Evolutionary conservation across 106 monocot species (phyloP), one percentile per base, ranked within the genome.

Genomic region (Dendrobium huoshanense): DNA sequence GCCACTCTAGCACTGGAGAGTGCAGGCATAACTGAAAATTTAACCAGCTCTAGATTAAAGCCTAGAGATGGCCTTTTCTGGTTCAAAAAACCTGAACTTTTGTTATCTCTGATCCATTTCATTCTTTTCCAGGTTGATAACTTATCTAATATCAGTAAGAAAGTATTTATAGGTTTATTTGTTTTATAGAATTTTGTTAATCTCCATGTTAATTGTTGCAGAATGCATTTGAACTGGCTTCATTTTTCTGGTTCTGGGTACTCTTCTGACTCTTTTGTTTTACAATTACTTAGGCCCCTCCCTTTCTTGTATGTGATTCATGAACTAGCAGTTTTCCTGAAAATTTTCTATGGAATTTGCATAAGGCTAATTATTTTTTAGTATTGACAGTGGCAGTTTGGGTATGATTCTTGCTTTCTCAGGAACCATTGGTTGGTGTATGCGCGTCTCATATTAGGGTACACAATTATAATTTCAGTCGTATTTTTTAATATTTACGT

Each of bases 181-280:
- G 20, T 74, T 41, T 33, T 10, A 37, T 37, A 70, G 11, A 10
- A 10, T 25, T 48, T 49, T 48, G 76, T 49, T 76, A 76, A 76
- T 27, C 25, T 25, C 3, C 22, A 48, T 58, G 11, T 74, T 78
- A 61, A 45, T 68, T 37, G 48, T 18, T 89, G 83, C 91, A 99
- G 99, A 99, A 99, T 86, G 88, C 99, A 37, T 99, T 99, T 88
- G 99, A 99, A 78, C 58, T 99, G 80, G 99, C 95, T 84, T 95
- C 95, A 20, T 99, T 95, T 78, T 93, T 99, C 91, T 99, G 99
- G 99, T 95, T 99, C 49, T 99, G 95, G 99, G 99, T 99, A 95
- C 51, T 78, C 48, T 77, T 56, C 31, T 82, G 68, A 51, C 19
- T 25, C 24, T 65, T 65, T 65, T 27, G 9, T 27, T 67, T 67